A percentile compares a stretch with the other conserved stretches of the same genome.
phyloP scores from a whole-genome alignment of 176 grass and related monocot species.

The Panicum miliaceum region DNA sequence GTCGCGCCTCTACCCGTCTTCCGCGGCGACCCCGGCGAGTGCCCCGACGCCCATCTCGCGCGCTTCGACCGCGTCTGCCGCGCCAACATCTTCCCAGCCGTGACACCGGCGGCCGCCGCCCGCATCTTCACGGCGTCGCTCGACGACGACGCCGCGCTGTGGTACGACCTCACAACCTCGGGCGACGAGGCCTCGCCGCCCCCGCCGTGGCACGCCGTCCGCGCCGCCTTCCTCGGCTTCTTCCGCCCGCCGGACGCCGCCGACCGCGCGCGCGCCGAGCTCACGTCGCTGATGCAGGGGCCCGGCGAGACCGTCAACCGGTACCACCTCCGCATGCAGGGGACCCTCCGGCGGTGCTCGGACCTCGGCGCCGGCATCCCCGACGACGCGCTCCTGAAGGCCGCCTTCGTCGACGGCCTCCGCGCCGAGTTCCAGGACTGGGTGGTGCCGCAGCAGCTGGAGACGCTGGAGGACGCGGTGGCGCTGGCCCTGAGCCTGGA shows the following conservation, averaged over 20 bases:
- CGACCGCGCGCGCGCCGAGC: constrained; percentile 49
- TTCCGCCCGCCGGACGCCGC: constrained; percentile 53
- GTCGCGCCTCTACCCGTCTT: constrained; percentile 55
- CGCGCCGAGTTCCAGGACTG: constrained; percentile 55
- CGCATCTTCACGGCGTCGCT: constrained; percentile 71
- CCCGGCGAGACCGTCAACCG: constrained; percentile 49
- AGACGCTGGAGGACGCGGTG: constrained; percentile 51
- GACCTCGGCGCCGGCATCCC: constrained; percentile 37
- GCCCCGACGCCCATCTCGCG: constrained; percentile 55
- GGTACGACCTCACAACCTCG: constrained; percentile 44
- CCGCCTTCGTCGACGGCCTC: constrained; percentile 63
- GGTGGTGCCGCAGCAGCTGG: constrained; percentile 49
- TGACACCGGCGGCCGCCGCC: constrained; percentile 30
- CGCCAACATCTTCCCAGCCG: constrained; percentile 39
- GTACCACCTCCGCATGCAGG: constrained; percentile 66
- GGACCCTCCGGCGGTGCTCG: constrained; percentile 51
- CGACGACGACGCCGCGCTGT: constrained; percentile 64
- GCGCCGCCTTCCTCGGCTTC: constrained; percentile 61
- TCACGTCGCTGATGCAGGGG: constrained; percentile 51
- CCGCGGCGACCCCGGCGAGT: constrained; percentile 65
- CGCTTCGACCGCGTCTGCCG: constrained; percentile 66
- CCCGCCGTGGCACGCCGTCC: constrained; percentile 47
- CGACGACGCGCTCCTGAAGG: constrained; percentile 37
- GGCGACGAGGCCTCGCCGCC: not conserved
- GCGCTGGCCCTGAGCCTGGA: constrained; percentile 61